Evolutionary conservation across 805 yeast species (phyloP), one percentile per base, ranked within the genome.

Genomic region (Millerozyma miso): DNA sequence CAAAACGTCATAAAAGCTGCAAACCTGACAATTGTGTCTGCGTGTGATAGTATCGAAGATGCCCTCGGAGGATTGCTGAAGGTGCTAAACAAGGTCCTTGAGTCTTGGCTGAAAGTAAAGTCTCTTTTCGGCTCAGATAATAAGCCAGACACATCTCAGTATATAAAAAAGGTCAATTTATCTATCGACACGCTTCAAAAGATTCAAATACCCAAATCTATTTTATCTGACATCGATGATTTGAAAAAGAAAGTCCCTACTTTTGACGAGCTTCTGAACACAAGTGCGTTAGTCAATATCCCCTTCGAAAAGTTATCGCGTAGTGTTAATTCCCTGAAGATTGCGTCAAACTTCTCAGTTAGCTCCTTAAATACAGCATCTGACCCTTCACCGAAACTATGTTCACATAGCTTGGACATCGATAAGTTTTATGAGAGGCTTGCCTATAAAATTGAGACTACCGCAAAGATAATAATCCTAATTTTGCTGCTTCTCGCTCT

Each of bases 31-130:
- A 59, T 88, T 1, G 61, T 61, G 0, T 60, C 61, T 0, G 58
- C 81, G n/a, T 78, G 86, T 0, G 65, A 67, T 35, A 89, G 79
- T 4, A 65, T 90, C 19, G 81, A 87, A 42, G 74, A 69, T 31
- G 93, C 90, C 0, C 62, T 90, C 26, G 71, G 71, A 7, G 85
- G 79, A 23, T 54, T 91, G 2, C 72, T 87, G 1, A 58, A 62
- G 1, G 65, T 81, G 0, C 60, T 90, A 5, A 82, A 87, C 51
- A 72, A 71, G 12, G 65, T 85, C 0, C 56, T 81, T 1, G 61
- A 67, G 6, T 76, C 79, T 0, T 77, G 76, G 5, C 72, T 70
- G 7, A 72, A 74, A 4, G 67, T 88, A 1, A 77, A 77, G 36
- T 66, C 70, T 41, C 71, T 85, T 35, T 82, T 89, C 44, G 46